phyloP scores from a whole-genome alignment of 2,329 filamentous ascomycete species.

The Acarospora socialis region DNA sequence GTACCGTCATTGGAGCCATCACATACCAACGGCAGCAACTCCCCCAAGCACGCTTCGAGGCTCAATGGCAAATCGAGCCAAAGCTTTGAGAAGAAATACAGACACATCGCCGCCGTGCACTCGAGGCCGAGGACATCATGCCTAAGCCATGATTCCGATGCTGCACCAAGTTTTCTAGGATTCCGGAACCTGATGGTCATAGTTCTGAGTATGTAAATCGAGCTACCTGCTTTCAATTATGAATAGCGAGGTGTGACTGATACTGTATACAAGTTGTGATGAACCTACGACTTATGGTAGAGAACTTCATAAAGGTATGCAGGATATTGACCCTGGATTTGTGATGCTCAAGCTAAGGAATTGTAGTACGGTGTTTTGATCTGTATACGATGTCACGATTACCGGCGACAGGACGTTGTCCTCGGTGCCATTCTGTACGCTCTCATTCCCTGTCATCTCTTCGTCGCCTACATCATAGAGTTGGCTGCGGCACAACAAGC shows the following conservation, averaged over 20 bases:
- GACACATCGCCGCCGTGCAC: conserved; percentile 83
- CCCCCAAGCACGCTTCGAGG: conserved; percentile 11
- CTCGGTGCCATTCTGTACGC: conserved; percentile 69
- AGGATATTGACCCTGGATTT: neutral
- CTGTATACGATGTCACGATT: conserved; percentile 80
- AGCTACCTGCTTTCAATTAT: neutral
- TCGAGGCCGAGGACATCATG: conserved; percentile 57
- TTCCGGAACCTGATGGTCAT: conserved; percentile 96
- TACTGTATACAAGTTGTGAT: conserved; percentile 54
- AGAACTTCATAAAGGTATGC: conserved; percentile 89
- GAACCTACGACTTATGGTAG: conserved; percentile 86
- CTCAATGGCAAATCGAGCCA: conserved; percentile 12
- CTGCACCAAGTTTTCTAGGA: conserved; percentile 71
- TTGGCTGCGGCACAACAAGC: conserved; percentile 68
- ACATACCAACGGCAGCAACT: conserved; percentile 10
- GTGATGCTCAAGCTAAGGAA: neutral
- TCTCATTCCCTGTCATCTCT: conserved; percentile 77
- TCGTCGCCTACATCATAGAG: conserved; percentile 84
- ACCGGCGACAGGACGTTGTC: conserved; percentile 60
- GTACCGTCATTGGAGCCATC: conserved; percentile 13
- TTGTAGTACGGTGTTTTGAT: conserved; percentile 82
- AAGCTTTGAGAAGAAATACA: conserved; percentile 57
- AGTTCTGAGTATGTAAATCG: conserved; percentile 52
- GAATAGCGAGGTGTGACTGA: conserved; percentile 8
- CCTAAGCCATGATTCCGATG: conserved; percentile 66